Evolutionary conservation across 306 rosid species (phyloP).

Genomic region (Heteromeles arbutifolia): DNA sequence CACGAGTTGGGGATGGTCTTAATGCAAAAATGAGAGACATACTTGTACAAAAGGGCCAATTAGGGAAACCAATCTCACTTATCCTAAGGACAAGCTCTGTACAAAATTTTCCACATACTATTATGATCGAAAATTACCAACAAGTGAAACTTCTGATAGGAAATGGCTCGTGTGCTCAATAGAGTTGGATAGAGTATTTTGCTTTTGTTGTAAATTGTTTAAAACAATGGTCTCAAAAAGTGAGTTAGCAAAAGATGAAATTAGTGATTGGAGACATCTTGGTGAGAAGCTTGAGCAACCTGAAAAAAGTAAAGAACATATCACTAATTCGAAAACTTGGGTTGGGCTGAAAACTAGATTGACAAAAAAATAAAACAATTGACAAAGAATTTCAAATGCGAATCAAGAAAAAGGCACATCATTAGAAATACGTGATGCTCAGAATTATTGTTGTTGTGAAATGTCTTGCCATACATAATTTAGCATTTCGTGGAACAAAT

Average conservation of each 20-base stretch:
- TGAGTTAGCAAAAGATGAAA: background rate
- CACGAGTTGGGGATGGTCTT: too few species aligned
- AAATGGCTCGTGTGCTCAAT: constrained; percentile 4
- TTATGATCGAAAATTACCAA: background rate
- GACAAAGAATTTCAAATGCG: background rate
- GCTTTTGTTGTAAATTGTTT: background rate
- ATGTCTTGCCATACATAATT: too few species aligned
- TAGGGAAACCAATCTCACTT: background rate
- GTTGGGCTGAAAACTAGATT: background rate
- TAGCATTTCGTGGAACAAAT: too few species aligned
- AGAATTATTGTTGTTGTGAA: background rate
- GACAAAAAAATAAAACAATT: background rate
- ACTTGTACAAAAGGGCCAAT: background rate
- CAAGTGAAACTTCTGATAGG: background rate
- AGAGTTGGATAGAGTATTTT: background rate
- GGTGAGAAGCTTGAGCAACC: background rate
- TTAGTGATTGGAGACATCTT: background rate
- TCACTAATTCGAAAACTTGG: background rate
- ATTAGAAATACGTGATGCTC: background rate
- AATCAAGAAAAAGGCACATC: background rate
- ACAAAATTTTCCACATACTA: background rate
- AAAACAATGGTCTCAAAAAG: background rate
- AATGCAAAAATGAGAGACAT: too few species aligned
- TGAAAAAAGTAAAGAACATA: background rate
- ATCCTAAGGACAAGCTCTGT: background rate